phyloP scores from a whole-genome alignment of 148 eudicot species.

The Nepenthes gracilis region DNA sequence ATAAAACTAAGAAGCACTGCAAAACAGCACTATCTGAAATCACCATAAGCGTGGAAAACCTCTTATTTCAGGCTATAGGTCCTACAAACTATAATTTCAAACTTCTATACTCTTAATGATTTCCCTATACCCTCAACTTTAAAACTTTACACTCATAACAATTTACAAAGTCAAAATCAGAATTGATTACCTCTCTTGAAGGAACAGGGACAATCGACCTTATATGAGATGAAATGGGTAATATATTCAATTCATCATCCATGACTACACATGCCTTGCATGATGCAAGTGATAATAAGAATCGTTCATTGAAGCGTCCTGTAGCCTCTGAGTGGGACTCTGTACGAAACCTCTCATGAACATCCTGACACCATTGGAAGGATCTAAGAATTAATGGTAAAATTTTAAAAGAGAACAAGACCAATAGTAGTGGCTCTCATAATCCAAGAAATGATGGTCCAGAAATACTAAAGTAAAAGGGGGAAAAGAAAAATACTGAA shows the following conservation, averaged over 20 bases:
- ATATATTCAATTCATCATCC: constrained; percentile 89
- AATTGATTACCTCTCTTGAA: constrained; percentile 49
- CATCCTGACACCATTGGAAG: constrained; percentile 48
- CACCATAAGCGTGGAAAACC: neutral
- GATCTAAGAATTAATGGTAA: constrained; percentile 1
- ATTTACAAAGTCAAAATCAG: constrained; percentile 4
- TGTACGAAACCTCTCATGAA: constrained; percentile 87
- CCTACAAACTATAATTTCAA: neutral
- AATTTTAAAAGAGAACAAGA: neutral
- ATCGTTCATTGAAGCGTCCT: constrained; percentile 93
- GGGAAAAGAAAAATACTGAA: neutral
- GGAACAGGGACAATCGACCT: constrained; percentile 58
- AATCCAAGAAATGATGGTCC: no score
- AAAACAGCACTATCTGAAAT: no score
- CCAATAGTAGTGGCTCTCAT: no score
- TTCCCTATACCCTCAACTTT: neutral
- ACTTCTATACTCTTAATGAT: no score
- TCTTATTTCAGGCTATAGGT: neutral
- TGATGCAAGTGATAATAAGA: constrained; percentile 78
- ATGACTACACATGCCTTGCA: constrained; percentile 80
- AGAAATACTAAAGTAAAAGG: no score
- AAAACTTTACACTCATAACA: constrained; percentile 3
- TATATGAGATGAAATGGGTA: constrained; percentile 94
- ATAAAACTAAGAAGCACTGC: no score
- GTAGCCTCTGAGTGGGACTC: constrained; percentile 73